A percentile compares a stretch with the other conserved stretches of the same genome.
Evolutionary conservation across 495 filamentous ascomycete genomes (phyloP).

Genomic region (Choiromyces venosus): DNA sequence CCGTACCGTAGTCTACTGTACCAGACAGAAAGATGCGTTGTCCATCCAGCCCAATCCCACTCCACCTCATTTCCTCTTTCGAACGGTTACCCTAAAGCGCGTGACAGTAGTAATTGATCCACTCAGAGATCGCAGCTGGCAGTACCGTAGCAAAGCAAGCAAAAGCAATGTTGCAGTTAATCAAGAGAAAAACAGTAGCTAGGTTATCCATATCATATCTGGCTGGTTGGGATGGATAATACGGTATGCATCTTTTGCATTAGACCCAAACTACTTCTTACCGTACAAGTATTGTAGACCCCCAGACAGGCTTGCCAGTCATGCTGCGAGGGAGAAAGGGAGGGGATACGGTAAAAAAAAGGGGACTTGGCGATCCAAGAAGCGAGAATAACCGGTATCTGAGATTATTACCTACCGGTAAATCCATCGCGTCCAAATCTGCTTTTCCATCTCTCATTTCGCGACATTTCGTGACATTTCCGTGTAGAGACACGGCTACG

Average conservation of each 20-base stretch:
- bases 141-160: too few species aligned
- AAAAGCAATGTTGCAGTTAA: not conserved
- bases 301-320: too few species aligned
- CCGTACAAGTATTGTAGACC: too few species aligned
- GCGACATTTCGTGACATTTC: constrained; percentile 15
- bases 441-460: constrained; percentile 19
- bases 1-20: not conserved
- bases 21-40: not conserved
- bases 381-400: not conserved
- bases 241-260: not conserved
- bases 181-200: too few species aligned
- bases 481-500: not conserved
- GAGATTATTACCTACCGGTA: not conserved
- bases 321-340: not conserved
- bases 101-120: not conserved
- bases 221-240: too few species aligned
- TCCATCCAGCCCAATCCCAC: constrained; percentile 13
- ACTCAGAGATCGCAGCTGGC: not conserved
- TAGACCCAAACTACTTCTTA: not conserved
- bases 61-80: not conserved
- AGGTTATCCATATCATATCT: not conserved
- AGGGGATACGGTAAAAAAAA: too few species aligned
- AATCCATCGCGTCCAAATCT: not conserved
- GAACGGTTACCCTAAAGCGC: not conserved
- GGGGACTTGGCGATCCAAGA: not conserved